Base-by-base conservation (phyloP, 2,329 filamentous ascomycete genomes). In the Botrytis paeoniae region DNA sequence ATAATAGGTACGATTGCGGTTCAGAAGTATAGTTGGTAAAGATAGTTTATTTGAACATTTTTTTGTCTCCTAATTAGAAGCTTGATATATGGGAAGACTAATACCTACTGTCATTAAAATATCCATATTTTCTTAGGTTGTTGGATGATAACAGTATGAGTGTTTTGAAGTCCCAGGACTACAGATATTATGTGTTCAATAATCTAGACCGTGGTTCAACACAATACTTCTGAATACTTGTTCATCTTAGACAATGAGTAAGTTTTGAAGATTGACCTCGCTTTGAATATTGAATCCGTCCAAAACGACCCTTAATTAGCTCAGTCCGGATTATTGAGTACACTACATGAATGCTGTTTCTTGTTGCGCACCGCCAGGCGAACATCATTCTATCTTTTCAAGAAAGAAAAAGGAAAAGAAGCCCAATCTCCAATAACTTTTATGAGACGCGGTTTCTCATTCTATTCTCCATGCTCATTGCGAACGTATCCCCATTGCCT, bases 1-100 rank as follows among this genome's bases (percentile, higher is more conserved):
- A 57, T 32, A 68, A 16, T 57, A 1, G n/a, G 16, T 32, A 14
- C 14, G 4, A 3, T 29, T 54, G 25, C 14, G 48, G 5, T 20
- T n/a, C 12, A n/a, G 20, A 12, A 39, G 20, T 65, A 16, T 32
- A 32, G 57, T 57, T 25, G 35, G 18, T 16, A 41, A 39, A 68
- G 25, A 57, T 57, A 57, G n/a, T 16, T 29, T 22, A 14, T 39
- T 37, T n/a, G 8, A 14, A 29, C 12, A n/a, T 62, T 37, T 8
- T 63, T 39, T n/a, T 8, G 32, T 54, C 25, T 41, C 25, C 14
- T 41, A 20, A 16, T 29, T 43, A n/a, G 22, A 39, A 25, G 25
- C 5, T 8, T 25, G 43, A 12, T 1, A 10, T 35, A 1, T 22
- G 3, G 35, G 9, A 41, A 32, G 18, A 3, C 1, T 0, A 10